Conservation (phyloP, 2,329 filamentous ascomycete genomes). For the Pseudogymnoascus sp. region DNA sequence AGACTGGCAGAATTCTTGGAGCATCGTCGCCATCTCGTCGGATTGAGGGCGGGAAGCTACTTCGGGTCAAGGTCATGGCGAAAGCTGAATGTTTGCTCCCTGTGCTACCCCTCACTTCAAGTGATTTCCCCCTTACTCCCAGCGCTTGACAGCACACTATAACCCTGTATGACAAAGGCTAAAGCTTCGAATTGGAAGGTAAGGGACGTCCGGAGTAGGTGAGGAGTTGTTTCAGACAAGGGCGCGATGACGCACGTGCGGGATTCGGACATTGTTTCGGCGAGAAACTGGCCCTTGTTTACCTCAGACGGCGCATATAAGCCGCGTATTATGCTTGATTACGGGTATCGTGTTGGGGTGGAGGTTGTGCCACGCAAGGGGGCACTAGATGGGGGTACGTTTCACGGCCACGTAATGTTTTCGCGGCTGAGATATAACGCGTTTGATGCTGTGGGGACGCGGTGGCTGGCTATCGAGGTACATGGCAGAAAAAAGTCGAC, state of each 20-base stretch:
- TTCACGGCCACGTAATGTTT: background rate
- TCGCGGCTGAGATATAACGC: background rate
- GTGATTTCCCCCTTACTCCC: slow-evolving; percentile 1
- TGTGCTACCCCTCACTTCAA: background rate
- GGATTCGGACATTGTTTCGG: background rate
- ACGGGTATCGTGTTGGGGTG: background rate
- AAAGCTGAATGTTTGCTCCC: background rate
- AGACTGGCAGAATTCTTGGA: background rate
- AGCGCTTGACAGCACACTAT: background rate
- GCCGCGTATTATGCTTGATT: background rate
- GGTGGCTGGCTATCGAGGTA: background rate
- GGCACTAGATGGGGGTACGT: background rate
- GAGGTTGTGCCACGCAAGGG: background rate
- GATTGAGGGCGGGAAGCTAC: background rate
- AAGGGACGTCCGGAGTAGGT: background rate
- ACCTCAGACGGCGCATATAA: background rate
- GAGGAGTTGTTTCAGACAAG: slow-evolving; percentile 1
- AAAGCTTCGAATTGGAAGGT: background rate
- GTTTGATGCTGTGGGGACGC: background rate
- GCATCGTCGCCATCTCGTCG: background rate
- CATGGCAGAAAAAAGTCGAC: background rate
- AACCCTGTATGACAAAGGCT: background rate
- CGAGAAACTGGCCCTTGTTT: background rate
- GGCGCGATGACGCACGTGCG: background rate
- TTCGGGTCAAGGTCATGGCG: background rate